Evolutionary conservation across 176 grass and related monocot species (phyloP).

Genomic region (Puya raimondii): DNA sequence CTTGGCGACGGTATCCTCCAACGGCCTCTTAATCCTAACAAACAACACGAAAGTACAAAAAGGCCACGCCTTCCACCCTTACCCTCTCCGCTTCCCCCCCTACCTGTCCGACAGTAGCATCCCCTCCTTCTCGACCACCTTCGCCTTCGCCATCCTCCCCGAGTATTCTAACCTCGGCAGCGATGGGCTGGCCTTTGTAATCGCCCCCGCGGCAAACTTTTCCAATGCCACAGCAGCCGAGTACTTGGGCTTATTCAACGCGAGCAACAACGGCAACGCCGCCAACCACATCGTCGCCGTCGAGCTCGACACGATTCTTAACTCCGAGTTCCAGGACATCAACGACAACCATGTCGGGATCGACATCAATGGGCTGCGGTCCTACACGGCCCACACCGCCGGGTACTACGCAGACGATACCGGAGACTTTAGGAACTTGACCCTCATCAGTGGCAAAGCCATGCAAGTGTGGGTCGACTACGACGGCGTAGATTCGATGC

Average conservation of each 20-base stretch:
- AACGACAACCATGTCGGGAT: slow-evolving; percentile 14
- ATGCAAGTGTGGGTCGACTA: slow-evolving; percentile 16
- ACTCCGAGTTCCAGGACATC: slow-evolving; percentile 1
- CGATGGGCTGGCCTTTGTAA: not conserved
- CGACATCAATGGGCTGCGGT: slow-evolving; percentile 1
- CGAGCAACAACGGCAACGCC: not conserved
- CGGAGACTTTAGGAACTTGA: not conserved
- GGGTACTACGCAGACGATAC: slow-evolving; percentile 10
- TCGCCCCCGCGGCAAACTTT: slow-evolving; percentile 3
- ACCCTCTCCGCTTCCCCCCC: slow-evolving; percentile 15
- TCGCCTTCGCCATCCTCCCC: not conserved
- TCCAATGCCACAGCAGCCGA: not conserved
- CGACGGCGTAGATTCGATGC: not conserved
- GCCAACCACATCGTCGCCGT: slow-evolving; percentile 4
- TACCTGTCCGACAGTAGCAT: not conserved
- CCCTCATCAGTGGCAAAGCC: not conserved
- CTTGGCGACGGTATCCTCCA: slow-evolving; percentile 19
- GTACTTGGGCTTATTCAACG: not conserved
- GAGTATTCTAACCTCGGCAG: not conserved
- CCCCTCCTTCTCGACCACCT: not conserved
- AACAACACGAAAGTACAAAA: slow-evolving; percentile 30
- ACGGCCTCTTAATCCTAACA: slow-evolving; percentile 50
- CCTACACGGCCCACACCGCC: not conserved
- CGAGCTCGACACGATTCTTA: slow-evolving; percentile 3
- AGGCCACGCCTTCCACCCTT: slow-evolving; percentile 33